Evolutionary conservation across 768 basidiomycete genomes (phyloP).

Genomic region (Kwoniella newhampshirensis): DNA sequence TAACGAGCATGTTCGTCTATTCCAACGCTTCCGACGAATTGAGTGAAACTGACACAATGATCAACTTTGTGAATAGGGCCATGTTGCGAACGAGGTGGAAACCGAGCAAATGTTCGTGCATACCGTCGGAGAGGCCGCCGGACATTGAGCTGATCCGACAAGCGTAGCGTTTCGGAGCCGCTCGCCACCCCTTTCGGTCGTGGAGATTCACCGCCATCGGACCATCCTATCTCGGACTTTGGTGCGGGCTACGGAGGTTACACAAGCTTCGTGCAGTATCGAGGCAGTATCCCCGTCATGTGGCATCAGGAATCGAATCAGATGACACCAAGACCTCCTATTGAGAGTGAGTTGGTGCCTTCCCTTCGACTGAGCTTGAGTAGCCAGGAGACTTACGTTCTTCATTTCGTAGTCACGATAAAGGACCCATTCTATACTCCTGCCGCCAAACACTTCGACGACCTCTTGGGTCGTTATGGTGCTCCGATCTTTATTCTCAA

Average conservation of each 20-base stretch:
- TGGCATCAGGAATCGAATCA: constrained; percentile 93
- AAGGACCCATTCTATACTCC: constrained; percentile 94
- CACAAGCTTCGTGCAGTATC: constrained; percentile 93
- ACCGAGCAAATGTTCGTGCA: constrained; percentile 77
- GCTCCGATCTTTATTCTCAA: constrained; percentile 87
- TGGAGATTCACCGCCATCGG: constrained; percentile 9
- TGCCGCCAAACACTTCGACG: constrained; percentile 88
- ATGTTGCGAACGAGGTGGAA: constrained; percentile 98
- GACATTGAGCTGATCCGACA: neutral
- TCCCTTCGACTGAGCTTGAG: neutral
- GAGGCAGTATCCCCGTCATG: constrained; percentile 92
- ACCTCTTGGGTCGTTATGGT: constrained; percentile 85
- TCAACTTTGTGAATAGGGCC: constrained; percentile 69
- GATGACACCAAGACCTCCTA: constrained; percentile 90
- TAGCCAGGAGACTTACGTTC: neutral
- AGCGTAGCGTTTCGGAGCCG: constrained; percentile 49
- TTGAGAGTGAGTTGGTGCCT: constrained; percentile 71
- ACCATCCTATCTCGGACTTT: constrained; percentile 10
- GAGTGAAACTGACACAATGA: constrained; percentile 6
- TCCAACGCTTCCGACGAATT: neutral
- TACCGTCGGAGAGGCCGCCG: neutral
- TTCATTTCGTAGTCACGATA: constrained; percentile 70
- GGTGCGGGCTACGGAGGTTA: constrained; percentile 65
- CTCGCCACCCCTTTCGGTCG: constrained; percentile 43
- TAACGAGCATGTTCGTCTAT: constrained; percentile 72